Evolutionary conservation across 805 yeast species (phyloP).

Genomic region (Saccharomycopsis babjevae): DNA sequence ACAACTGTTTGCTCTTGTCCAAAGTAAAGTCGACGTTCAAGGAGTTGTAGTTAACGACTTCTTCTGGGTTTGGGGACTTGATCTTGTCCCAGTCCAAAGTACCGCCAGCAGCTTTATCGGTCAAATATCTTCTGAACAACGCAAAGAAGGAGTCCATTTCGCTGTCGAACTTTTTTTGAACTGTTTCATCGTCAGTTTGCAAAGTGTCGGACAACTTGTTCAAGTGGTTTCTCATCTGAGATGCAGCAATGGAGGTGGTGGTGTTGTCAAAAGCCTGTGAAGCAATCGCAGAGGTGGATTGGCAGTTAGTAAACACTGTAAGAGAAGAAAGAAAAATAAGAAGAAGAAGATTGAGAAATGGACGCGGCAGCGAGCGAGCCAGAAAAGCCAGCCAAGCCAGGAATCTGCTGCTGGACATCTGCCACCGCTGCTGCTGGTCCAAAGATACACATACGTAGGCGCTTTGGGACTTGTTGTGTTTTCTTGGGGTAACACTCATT

Average conservation of each 20-base stretch:
- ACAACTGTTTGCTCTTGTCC: slow-evolving; percentile 33
- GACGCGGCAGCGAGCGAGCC: background rate
- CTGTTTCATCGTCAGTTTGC: slow-evolving; percentile 32
- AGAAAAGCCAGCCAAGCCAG: background rate
- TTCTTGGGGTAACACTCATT: slow-evolving; percentile 28
- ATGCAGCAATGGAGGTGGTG: slow-evolving; percentile 90
- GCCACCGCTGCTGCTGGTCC: background rate
- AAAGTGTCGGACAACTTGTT: slow-evolving; percentile 84
- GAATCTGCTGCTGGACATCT: too few species aligned
- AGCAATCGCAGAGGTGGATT: background rate
- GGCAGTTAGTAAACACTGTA: background rate
- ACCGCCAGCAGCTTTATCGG: slow-evolving; percentile 79
- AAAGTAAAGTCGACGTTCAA: slow-evolving; percentile 33
- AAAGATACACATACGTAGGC: slow-evolving; percentile 42
- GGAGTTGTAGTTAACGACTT: slow-evolving; percentile 70
- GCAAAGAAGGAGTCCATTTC: slow-evolving; percentile 94
- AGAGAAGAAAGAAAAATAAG: background rate
- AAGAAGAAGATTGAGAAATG: background rate
- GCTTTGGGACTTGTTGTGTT: slow-evolving; percentile 62
- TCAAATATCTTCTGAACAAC: slow-evolving; percentile 81
- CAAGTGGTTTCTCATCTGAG: slow-evolving; percentile 94
- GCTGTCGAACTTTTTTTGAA: slow-evolving; percentile 57
- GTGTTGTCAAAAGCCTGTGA: slow-evolving; percentile 82
- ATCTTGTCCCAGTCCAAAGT: slow-evolving; percentile 92
- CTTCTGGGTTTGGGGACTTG: slow-evolving; percentile 79